Evolutionary conservation across 176 grass and related monocot species (phyloP), one percentile per base, ranked within the genome.

Genomic region (Phyllostachys edulis): DNA sequence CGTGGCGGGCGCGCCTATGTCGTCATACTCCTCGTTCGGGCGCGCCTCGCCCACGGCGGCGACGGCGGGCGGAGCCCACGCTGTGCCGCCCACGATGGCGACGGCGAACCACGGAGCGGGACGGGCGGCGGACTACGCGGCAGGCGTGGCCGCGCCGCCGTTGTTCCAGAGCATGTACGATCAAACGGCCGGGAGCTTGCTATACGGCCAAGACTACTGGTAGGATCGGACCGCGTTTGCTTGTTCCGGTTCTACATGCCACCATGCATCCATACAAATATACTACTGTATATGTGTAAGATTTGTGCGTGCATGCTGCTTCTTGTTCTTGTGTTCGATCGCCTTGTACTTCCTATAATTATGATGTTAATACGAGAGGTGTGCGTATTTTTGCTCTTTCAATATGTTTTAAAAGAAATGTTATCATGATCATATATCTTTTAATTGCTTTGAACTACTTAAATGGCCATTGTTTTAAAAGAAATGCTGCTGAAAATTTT

Each of bases 181-280:
- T 3, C 73, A 83, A 40, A 51, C 69, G 29, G 50, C 70, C 71
- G 41, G 68, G 65, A 78, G 21, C 73, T 65, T 74, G 57, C 57
- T 86, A 7, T 83, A 83, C 73, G 67, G 84, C 39, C 88, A 68
- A 52, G 84, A 79, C 59, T 85, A 78, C 85, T 91, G 85, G 63
- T 91, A 87, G 84, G 21, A 63, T 24, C 15, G 32, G 41, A 65
- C 47, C 51, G 8, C 6, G 36, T 13, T 44, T 50, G 29, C 44
- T 36, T 21, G 17, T 6, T 45, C 0, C 70, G 1, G 44, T 18
- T 45, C 16, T 79, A 67, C 63, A 49, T 67, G 57, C 18, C 71
- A 61, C 57, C 57, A 60, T 36, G 57, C 23, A 44, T 86, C 17
- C 59, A 29, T 57, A 55, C 27, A 38, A 81, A 67, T 65, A 20